Evolutionary conservation across 768 basidiomycete species (phyloP), one percentile per base, ranked within the genome.

Genomic region (Gymnopilus dilepis): DNA sequence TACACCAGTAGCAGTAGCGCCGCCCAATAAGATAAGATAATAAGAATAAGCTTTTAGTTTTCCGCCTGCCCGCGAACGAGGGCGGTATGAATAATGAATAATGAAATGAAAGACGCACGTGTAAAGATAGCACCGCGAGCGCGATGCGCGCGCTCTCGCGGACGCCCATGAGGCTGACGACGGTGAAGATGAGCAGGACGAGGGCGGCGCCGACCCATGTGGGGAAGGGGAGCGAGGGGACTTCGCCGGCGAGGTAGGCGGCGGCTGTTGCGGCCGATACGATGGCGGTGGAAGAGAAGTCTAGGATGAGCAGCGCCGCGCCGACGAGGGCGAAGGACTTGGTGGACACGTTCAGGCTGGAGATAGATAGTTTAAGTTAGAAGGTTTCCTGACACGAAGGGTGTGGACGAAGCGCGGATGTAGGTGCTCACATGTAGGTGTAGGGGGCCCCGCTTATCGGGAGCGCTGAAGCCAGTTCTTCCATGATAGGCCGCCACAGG

Each of bases 261-360:
- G 83, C 78, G 0, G 90, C 90, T 0, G 90, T 90, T 3, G 89
- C 87, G 0, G 91, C 89, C 0, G 91, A 91, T 19, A 91, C 87
- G 13, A 89, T 84, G 0, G 86, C 79, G 0, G 89, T 92, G 3
- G 88, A 82, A 4, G 86, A 79, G 48, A 86, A 90, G 70, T 93
- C 91, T 3, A 93, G 78, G n/a, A 91, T 74, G 0, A 90, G 81
- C 7, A 90, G 77, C 0, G 87, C 79, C 0, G 89, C 89, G 6
- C 84, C 87, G n/a, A 88, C 62, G 1, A 91, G 76, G 41, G 89
- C 88, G 6, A 88, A 73, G 1, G 79, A 73, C 67, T 90, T 91
- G 0, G 84, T 80, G 0, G 88, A 86, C 17, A 85, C 80, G 66
- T 91, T 86, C 6, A 90, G 73, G 56, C 89, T 86, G 37, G n/a